Evolutionary conservation across 176 grass and related monocot species (phyloP).

Genomic region (Oryza glumipatula): DNA sequence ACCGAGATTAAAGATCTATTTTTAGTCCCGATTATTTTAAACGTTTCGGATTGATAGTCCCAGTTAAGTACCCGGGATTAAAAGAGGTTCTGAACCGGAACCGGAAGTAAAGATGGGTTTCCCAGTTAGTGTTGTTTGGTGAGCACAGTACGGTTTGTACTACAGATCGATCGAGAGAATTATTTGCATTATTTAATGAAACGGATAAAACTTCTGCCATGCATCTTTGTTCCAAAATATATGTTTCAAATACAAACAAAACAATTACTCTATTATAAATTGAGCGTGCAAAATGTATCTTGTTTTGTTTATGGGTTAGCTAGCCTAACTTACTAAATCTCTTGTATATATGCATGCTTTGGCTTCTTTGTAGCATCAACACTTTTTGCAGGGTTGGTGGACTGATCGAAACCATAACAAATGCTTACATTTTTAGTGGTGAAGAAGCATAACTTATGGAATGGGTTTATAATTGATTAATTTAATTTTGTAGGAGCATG

Average conservation of each 20-base stretch:
- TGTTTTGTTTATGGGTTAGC: neutral
- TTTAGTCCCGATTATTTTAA: too few species aligned
- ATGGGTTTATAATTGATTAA: neutral
- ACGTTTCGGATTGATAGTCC: too few species aligned
- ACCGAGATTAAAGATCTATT: too few species aligned
- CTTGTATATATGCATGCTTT: conserved; percentile 5
- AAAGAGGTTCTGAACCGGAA: too few species aligned
- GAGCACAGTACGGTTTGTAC: too few species aligned
- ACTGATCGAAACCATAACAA: neutral
- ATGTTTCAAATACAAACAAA: neutral
- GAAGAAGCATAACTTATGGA: neutral
- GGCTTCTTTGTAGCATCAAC: conserved; percentile 3
- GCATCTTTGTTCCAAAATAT: too few species aligned
- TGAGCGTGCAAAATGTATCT: neutral
- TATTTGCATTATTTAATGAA: too few species aligned
- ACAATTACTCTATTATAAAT: neutral
- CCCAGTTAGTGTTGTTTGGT: too few species aligned
- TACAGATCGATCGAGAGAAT: too few species aligned
- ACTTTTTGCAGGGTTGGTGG: conserved; percentile 1
- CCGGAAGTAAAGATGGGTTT: too few species aligned
- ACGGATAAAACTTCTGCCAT: too few species aligned
- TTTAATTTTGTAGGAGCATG: neutral
- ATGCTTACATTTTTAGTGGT: neutral
- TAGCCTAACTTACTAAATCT: neutral
- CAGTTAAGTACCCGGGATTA: too few species aligned